A percentile compares a stretch with the other conserved stretches of the same genome.
Evolutionary conservation across 495 filamentous ascomycete species (phyloP).

Genomic region (Lasiosphaeria hispida): DNA sequence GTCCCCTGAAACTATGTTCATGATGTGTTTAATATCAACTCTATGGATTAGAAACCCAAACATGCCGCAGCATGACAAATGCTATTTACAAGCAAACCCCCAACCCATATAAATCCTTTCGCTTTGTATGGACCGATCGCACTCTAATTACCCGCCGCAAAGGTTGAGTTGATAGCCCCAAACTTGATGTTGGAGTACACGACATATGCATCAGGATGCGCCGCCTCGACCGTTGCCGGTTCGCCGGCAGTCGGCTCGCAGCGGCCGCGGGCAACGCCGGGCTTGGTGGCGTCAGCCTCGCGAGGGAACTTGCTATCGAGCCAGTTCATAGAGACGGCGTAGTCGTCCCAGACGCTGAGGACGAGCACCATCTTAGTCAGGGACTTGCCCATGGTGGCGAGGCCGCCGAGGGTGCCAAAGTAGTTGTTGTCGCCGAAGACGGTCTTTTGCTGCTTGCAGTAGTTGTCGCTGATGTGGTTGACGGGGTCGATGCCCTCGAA

Average conservation of each 20-base stretch:
- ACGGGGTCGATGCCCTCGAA: slow-evolving; percentile 47
- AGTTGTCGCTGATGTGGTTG: slow-evolving; percentile 58
- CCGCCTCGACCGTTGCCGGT: slow-evolving; percentile 52
- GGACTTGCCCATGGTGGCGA: slow-evolving; percentile 54
- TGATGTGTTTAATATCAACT: no score
- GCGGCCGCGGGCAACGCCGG: slow-evolving; percentile 61
- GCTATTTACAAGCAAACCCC: no score
- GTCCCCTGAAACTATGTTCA: no score
- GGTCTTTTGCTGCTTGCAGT: slow-evolving; percentile 59
- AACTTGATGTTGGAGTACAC: slow-evolving; percentile 68
- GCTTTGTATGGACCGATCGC: no score
- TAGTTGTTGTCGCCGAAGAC: slow-evolving; percentile 57
- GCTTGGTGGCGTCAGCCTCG: slow-evolving; percentile 41
- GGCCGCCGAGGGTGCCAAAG: slow-evolving; percentile 56
- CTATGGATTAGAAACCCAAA: no score
- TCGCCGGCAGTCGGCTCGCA: slow-evolving; percentile 55
- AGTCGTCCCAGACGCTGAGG: slow-evolving; percentile 70
- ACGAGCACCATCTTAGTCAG: slow-evolving; percentile 66
- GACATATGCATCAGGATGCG: slow-evolving; percentile 51
- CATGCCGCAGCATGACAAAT: no score
- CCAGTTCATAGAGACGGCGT: slow-evolving; percentile 67
- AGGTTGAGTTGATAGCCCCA: slow-evolving; percentile 34
- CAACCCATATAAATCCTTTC: neutral
- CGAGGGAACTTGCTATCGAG: slow-evolving; percentile 65
- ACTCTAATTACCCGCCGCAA: slow-evolving; percentile 18